phyloP scores from a whole-genome alignment of 495 filamentous ascomycete species.

The Aeminium ludgeri region DNA sequence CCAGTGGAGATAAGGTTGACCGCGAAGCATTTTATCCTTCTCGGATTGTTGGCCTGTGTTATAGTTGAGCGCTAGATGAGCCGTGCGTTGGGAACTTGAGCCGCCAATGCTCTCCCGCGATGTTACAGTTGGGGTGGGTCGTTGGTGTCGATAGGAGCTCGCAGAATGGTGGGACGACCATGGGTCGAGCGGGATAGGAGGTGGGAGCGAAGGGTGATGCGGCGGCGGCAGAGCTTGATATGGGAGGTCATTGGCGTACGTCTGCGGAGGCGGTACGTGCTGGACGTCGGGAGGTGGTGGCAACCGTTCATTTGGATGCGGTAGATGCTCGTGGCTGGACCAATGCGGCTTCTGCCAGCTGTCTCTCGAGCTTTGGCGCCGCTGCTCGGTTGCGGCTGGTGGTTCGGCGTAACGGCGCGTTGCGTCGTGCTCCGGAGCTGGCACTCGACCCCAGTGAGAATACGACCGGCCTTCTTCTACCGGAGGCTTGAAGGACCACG shows the following conservation, averaged over 20 bases:
- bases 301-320: too few species aligned
- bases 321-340: too few species aligned
- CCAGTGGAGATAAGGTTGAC: conserved; percentile 65
- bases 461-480: background rate
- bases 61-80: conserved; percentile 21
- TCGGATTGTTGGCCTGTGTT: conserved; percentile 36
- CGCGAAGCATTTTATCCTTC: conserved; percentile 86
- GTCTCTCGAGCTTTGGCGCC: too few species aligned
- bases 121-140: background rate
- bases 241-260: background rate
- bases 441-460: conserved; percentile 3
- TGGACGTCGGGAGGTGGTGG: too few species aligned
- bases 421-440: background rate
- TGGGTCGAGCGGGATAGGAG: background rate
- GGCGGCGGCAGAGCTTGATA: too few species aligned
- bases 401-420: too few species aligned
- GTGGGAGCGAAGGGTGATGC: background rate
- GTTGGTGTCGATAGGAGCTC: background rate
- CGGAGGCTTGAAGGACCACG: too few species aligned
- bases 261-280: background rate
- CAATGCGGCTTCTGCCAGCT: too few species aligned
- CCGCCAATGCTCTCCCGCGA: conserved; percentile 14
- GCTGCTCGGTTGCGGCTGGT: too few species aligned
- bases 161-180: background rate
- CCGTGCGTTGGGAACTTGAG: conserved; percentile 30